Evolutionary conservation across 2,329 filamentous ascomycete species (phyloP), one percentile per base, ranked within the genome.

Genomic region (Neobulgaria alba): DNA sequence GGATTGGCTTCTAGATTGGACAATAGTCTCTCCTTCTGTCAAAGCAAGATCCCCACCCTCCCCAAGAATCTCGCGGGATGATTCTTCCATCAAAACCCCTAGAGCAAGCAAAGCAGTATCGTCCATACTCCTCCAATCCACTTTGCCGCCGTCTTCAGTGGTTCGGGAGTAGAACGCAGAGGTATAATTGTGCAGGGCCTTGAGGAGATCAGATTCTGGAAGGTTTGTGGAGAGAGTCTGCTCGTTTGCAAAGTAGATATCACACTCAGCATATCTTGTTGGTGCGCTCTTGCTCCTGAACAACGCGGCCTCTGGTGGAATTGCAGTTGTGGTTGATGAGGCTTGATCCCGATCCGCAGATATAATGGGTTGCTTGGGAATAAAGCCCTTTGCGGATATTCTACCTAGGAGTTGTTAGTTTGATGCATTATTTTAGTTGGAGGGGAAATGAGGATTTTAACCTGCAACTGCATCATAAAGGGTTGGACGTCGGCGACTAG

Each of bases 61-160:
- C 3, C 82, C 83, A 15, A 89, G 63, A 4, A 68, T 59, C 34
- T 79, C 73, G 30, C 69, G 67, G 12, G 73, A 69, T 2, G 75
- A 73, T 61, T 90, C 85, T 61, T 90, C 84, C 31, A 89, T 64
- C 42, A 90, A 61, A 36, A 90, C 77, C 1, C 84, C 83, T 54
- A 90, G 68, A 1, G 84, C 82, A 39, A 90, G 64, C 43, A 90
- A 67, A 3, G 84, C 84, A 10, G 82, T 86, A 64, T 86, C 85
- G 56, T 90, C 82, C 73, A 90, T 76, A 59, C 77, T 84, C 48
- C 70, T 63, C 55, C 63, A 71, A 36, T 66, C 62, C 18, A 52
- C 58, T n/a, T 46, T 41, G 14, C 55, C 62, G 4, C 48, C 42
- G 37, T 55, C 50, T 29, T 35, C 19, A 16, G 48, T 51, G 30